phyloP scores from a whole-genome alignment of 2,329 filamentous ascomycete species.

The Exophiala calicioides region DNA sequence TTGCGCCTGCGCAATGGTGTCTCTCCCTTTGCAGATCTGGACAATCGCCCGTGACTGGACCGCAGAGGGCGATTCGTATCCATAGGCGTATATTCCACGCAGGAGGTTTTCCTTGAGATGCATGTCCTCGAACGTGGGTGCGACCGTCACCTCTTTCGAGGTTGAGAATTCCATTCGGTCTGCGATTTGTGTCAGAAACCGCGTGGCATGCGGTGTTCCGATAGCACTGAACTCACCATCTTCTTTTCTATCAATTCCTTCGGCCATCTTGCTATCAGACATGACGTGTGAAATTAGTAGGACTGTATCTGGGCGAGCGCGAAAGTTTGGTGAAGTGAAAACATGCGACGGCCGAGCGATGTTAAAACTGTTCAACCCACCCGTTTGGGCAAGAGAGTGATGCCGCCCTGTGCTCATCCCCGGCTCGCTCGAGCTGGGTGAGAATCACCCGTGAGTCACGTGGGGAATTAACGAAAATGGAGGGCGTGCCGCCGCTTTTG shows the following conservation, averaged over 20 bases:
- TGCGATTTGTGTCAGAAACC: conserved; percentile 35
- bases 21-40: conserved; percentile 97
- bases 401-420: too few species aligned
- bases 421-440: too few species aligned
- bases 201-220: not conserved
- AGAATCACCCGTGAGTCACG: too few species aligned
- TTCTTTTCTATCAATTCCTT: conserved; percentile 86
- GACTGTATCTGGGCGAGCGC: too few species aligned
- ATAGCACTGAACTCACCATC: conserved; percentile 55
- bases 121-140: conserved; percentile 94
- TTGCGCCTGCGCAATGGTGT: conserved; percentile 97
- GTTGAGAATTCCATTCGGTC: conserved; percentile 98
- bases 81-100: conserved; percentile 96
- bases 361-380: too few species aligned
- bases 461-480: too few species aligned
- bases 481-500: too few species aligned
- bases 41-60: conserved; percentile 98
- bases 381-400: too few species aligned
- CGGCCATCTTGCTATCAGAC: conserved; percentile 70
- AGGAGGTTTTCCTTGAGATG: conserved; percentile 96
- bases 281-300: not conserved
- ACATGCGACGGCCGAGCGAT: too few species aligned
- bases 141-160: conserved; percentile 92
- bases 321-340: too few species aligned
- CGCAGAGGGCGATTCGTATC: conserved; percentile 96